Percentiles rank a stretch among this genome's conserved stretches.
Conservation (phyloP, 129 eudicot genomes). For the Artemisia argyi region DNA sequence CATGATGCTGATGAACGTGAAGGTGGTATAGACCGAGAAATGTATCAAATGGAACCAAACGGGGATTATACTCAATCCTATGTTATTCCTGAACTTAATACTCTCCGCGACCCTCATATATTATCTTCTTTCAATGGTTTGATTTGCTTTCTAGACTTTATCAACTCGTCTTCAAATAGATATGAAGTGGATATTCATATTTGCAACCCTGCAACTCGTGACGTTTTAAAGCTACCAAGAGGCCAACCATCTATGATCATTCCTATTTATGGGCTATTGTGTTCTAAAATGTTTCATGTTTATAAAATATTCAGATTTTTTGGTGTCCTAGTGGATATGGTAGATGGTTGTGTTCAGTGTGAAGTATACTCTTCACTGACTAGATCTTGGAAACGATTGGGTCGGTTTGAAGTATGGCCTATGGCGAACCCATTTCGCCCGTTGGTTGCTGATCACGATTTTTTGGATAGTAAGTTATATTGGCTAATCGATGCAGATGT, state of each 20-base stretch:
- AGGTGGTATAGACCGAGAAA: background rate
- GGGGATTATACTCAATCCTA: background rate
- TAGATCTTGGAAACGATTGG: conserved; percentile 14
- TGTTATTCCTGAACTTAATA: background rate
- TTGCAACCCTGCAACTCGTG: conserved; percentile 26
- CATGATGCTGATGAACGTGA: background rate
- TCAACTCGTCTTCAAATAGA: background rate
- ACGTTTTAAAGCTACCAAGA: conserved; percentile 23
- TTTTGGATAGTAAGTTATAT: conserved; percentile 25
- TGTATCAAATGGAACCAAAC: conserved; percentile 11
- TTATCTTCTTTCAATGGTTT: conserved; percentile 26
- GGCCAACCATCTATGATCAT: background rate
- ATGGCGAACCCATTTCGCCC: background rate
- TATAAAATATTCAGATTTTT: conserved; percentile 24
- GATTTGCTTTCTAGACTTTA: conserved; percentile 6
- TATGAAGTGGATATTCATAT: conserved; percentile 12
- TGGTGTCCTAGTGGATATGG: background rate
- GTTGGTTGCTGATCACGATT: background rate
- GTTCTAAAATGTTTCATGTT: background rate
- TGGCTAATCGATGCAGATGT: conserved; percentile 15
- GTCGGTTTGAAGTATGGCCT: background rate
- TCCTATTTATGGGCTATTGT: conserved; percentile 14
- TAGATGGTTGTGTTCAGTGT: conserved; percentile 1
- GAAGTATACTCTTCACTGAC: conserved; percentile 26
- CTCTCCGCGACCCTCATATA: background rate